Base-by-base conservation (phyloP, 2,329 filamentous ascomycete species). In the Xylariaceae sp. region DNA sequence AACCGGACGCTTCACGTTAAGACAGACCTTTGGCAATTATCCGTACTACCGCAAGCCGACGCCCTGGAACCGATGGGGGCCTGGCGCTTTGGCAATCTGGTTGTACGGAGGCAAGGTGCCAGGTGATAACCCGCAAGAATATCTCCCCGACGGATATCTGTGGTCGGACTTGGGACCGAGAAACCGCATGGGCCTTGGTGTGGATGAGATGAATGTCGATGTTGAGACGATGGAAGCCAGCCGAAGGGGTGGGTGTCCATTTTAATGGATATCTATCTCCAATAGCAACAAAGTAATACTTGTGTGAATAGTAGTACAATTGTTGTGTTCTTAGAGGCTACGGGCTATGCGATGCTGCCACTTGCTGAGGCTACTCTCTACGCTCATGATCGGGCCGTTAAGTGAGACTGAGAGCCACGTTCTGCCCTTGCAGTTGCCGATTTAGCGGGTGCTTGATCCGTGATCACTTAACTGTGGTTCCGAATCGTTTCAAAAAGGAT, bases 1-100 rank as follows among this genome's bases (percentile, higher is more conserved):
- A 30, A 76, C 78, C 0, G 78, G 78, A 0, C 76, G 78, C 3
- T 75, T 82, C 54, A 72, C 75, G 46, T 64, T 56, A 30, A 68
- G 59, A 64, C 58, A 69, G 0, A 57, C 71, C 35, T 87, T 82
- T 67, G 74, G 83, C 22, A 78, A 80, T 11, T 77, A 82, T 42
- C 86, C 86, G 2, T 87, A 80, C 67, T 89, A 88, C 65, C 72
- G 80, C 19, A 74, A 77, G 52, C 74, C 75, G 27, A 85, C 78
- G 0, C 65, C 79, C 38, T 81, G 75, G 80, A 81, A 76, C 59
- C 78, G 80, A 51, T 89, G 79, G 82, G 81, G 80, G 2, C 83
- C 76, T 0, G 64, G 66, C 51, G 82, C 75, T 0, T 75, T 75
- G 73, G 49, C 80, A 4, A 63, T 70, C 17, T 64, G 75, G 61